These are phyloP conservation scores for Microdochium trichocladiopsis DNA, from an alignment of 2,329 filamentous ascomycete genomes.

Conservation along the genomic window DNA sequence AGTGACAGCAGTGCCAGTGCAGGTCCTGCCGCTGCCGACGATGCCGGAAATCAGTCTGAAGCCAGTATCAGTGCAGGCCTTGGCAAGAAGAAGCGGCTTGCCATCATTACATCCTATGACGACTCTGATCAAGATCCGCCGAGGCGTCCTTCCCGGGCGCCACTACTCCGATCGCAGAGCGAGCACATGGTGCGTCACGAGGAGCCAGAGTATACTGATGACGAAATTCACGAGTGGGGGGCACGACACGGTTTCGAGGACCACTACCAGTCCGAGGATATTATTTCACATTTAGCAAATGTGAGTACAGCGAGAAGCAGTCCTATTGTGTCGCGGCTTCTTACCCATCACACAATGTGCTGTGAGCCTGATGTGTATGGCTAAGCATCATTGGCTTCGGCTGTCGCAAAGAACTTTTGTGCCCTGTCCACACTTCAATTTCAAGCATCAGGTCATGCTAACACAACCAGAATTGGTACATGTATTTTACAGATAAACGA, in stretches of 20 bases:
- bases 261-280: constrained; percentile 85
- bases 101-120: constrained; percentile 16
- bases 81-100: constrained; percentile 11
- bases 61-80: not conserved
- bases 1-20: constrained; percentile 6
- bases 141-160: constrained; percentile 36
- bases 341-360: too few species aligned
- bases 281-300: constrained; percentile 75
- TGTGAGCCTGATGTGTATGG: too few species aligned
- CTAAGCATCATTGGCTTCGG: too few species aligned
- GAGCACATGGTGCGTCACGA: constrained; percentile 38
- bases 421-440: too few species aligned
- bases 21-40: constrained; percentile 9
- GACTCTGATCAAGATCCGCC: constrained; percentile 26
- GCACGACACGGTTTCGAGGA: constrained; percentile 85
- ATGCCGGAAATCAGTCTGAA: constrained; percentile 17
- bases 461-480: constrained; percentile 80
- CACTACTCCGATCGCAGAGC: constrained; percentile 50
- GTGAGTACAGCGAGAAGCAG: constrained; percentile 40
- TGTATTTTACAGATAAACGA: constrained; percentile 98
- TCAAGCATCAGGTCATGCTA: not conserved
- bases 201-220: constrained; percentile 32
- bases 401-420: too few species aligned
- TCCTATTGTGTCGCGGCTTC: constrained; percentile 1
- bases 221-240: constrained; percentile 45